Conservation (phyloP, 2,329 filamentous ascomycete genomes). For the Herpotrichia juniperi region DNA sequence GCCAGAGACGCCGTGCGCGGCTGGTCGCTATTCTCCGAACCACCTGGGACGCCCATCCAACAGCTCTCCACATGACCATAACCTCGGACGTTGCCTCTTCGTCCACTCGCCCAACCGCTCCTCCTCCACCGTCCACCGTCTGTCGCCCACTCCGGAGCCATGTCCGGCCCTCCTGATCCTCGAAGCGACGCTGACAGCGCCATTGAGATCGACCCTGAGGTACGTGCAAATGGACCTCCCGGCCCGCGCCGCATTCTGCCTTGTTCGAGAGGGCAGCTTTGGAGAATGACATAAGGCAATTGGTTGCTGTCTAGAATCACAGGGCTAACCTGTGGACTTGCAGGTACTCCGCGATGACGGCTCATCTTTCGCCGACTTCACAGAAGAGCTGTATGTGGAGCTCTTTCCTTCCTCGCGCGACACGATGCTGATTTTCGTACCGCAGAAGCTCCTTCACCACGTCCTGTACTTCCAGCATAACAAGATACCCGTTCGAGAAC, state of each 20-base stretch:
- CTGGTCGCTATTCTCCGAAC: constrained; percentile 3
- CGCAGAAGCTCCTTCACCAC: constrained; percentile 20
- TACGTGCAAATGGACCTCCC: not conserved
- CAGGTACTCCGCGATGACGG: constrained; percentile 18
- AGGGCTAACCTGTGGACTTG: constrained; percentile 1
- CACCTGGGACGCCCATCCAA: not conserved
- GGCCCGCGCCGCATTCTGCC: not conserved
- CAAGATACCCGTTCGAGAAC: constrained; percentile 26
- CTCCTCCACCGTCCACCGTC: not conserved
- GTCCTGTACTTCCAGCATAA: constrained; percentile 15
- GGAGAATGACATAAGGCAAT: not conserved
- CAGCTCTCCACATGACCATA: not conserved
- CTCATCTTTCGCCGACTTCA: constrained; percentile 20
- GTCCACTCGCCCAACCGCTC: not conserved
- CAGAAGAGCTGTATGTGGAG: constrained; percentile 19
- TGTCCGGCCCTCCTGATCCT: constrained; percentile 3
- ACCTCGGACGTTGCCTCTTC: not conserved
- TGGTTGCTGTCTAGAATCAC: not conserved
- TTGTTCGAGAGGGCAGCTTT: not conserved
- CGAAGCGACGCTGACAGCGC: constrained; percentile 3
- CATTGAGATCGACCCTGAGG: constrained; percentile 11
- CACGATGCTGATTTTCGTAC: not conserved
- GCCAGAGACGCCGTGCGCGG: constrained; percentile 6
- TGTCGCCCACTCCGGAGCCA: not conserved
- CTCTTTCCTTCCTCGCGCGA: not conserved